These are phyloP conservation scores for Aspergillus sp. DNA, from an alignment of 2,329 filamentous ascomycete species.

Conservation along the genomic window DNA sequence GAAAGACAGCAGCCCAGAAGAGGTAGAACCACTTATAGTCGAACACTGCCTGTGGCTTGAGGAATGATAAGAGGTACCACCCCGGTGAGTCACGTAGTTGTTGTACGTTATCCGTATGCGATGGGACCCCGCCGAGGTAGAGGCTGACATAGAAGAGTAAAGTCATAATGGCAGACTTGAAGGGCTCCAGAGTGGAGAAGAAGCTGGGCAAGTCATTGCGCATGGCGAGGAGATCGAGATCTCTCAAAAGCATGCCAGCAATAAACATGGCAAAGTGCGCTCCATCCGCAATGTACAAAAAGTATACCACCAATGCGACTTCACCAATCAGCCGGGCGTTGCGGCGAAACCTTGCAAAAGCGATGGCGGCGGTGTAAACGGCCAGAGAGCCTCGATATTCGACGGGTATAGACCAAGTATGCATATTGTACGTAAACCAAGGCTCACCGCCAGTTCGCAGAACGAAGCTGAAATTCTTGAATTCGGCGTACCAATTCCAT, in stretches of 20 bases:
- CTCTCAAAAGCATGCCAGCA: conserved; percentile 61
- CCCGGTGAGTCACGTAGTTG: conserved; percentile 48
- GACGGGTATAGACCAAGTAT: conserved; percentile 64
- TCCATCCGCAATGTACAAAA: conserved; percentile 52
- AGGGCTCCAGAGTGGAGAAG: conserved; percentile 41
- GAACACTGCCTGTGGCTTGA: conserved; percentile 66
- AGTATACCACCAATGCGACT: conserved; percentile 59
- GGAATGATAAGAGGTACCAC: conserved; percentile 50
- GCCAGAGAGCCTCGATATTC: conserved; percentile 65
- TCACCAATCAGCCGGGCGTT: conserved; percentile 58
- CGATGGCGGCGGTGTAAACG: conserved; percentile 58
- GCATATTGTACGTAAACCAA: conserved; percentile 56
- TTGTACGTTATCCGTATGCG: conserved; percentile 48
- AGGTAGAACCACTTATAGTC: conserved; percentile 69
- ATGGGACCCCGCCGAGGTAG: conserved; percentile 62
- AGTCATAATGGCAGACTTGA: conserved; percentile 55
- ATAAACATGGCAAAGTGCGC: conserved; percentile 62
- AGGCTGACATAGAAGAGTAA: conserved; percentile 53
- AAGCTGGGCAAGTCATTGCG: conserved; percentile 54
- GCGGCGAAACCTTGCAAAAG: conserved; percentile 56
- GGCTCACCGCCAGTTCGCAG: conserved; percentile 59
- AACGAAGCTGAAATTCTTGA: conserved; percentile 69
- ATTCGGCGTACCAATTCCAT: conserved; percentile 54
- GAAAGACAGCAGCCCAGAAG: conserved; percentile 59
- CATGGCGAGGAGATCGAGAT: conserved; percentile 58